A percentile compares a stretch with the other conserved stretches of the same genome.
Conservation (phyloP, 1,284 basidiomycete genomes). For the Papiliotrema flavescens region DNA sequence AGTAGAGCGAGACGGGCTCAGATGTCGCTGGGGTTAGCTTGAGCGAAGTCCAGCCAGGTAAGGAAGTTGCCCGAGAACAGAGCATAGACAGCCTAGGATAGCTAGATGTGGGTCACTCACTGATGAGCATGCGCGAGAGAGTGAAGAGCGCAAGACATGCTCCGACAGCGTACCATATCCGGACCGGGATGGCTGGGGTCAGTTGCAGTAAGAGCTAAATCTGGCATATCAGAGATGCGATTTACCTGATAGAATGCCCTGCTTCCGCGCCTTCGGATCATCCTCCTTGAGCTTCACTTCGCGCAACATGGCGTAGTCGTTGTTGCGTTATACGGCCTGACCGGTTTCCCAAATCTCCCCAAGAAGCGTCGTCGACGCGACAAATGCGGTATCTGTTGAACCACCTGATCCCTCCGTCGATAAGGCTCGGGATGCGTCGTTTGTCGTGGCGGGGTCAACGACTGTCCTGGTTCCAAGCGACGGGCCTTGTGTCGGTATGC, state of each 20-base stretch:
- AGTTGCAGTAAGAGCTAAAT: not conserved
- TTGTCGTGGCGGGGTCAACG: too few relatives aligned
- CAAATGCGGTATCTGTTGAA: too few relatives aligned
- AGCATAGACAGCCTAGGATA: too few relatives aligned
- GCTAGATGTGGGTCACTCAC: slow-evolving; percentile 15
- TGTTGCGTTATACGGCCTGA: too few relatives aligned
- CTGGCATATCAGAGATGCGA: not conserved
- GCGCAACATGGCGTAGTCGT: slow-evolving; percentile 22
- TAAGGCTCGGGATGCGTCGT: too few relatives aligned
- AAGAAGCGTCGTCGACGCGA: too few relatives aligned
- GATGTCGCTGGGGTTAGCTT: not conserved
- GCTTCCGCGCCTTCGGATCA: slow-evolving; percentile 4
- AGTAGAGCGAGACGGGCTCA: slow-evolving; percentile 1
- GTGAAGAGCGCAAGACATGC: slow-evolving; percentile 60
- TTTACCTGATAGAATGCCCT: not conserved
- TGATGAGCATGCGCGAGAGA: slow-evolving; percentile 61
- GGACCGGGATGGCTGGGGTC: slow-evolving; percentile 39
- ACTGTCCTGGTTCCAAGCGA: too few relatives aligned
- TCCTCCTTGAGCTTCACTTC: slow-evolving; percentile 36
- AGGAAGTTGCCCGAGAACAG: not conserved
- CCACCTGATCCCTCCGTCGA: too few relatives aligned
- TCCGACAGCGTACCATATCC: slow-evolving; percentile 66
- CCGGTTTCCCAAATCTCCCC: too few relatives aligned
- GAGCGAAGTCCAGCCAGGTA: not conserved
- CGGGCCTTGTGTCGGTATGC: too few relatives aligned